Evolutionary conservation across 1,284 basidiomycete genomes (phyloP).

Genomic region (Pulchroboletus neoregius): DNA sequence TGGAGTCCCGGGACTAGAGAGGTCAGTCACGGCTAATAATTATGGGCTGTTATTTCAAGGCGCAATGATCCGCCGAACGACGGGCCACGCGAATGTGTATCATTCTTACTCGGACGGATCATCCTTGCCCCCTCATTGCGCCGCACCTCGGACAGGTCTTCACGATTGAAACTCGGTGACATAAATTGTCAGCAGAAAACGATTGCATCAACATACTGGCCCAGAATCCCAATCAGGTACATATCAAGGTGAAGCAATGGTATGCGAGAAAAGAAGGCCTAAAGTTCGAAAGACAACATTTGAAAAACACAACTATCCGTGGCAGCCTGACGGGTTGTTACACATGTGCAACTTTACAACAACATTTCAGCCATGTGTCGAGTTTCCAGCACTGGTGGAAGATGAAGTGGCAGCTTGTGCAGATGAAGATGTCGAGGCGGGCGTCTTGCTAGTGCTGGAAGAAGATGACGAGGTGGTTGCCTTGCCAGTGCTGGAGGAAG

Average conservation of each 20-base stretch:
- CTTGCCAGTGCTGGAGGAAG: constrained; percentile 3
- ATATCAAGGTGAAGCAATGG: not conserved
- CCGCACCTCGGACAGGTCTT: not conserved
- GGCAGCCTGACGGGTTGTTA: not conserved
- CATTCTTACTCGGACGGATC: not conserved
- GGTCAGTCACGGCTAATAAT: too few species aligned
- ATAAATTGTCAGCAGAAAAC: too few species aligned
- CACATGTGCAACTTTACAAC: not conserved
- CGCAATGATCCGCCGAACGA: not conserved
- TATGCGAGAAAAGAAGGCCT: not conserved
- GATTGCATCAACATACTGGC: too few species aligned
- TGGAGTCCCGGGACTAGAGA: too few species aligned
- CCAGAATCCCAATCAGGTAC: too few species aligned
- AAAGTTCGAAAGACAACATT: not conserved
- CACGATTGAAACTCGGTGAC: not conserved
- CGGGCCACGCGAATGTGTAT: not conserved
- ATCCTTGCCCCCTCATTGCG: not conserved
- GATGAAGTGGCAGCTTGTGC: not conserved
- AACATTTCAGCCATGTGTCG: constrained; percentile 5
- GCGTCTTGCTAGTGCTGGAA: not conserved
- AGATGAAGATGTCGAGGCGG: constrained; percentile 1
- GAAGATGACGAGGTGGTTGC: not conserved
- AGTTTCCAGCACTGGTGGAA: constrained; percentile 5
- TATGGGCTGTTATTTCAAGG: constrained; percentile 5
- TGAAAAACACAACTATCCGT: too few species aligned